A percentile compares a stretch with the other conserved stretches of the same genome.
Evolutionary conservation across 2,329 filamentous ascomycete genomes (phyloP).

Genomic region (Fusarium virguliforme): DNA sequence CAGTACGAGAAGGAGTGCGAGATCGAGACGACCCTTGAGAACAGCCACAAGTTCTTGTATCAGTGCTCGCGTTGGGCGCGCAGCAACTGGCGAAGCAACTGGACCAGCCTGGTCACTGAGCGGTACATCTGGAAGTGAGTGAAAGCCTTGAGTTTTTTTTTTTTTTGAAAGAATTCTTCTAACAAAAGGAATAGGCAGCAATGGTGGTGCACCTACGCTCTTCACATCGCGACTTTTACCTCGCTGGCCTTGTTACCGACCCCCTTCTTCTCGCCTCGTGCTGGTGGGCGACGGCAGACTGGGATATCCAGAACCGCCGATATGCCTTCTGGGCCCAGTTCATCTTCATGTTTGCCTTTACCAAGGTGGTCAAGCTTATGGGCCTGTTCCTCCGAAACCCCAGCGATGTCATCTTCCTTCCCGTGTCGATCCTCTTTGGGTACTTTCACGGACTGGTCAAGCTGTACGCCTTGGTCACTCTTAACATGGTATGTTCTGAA

Average conservation of each 20-base stretch:
- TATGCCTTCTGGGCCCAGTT: constrained; percentile 75
- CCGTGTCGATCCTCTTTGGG: constrained; percentile 90
- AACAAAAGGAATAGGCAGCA: constrained; percentile 76
- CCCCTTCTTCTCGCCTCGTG: constrained; percentile 79
- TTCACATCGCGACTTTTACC: constrained; percentile 93
- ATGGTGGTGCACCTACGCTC: constrained; percentile 92
- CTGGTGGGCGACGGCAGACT: constrained; percentile 77
- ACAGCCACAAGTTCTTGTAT: constrained; percentile 89
- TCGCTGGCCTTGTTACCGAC: constrained; percentile 86
- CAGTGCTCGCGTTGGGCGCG: constrained; percentile 96
- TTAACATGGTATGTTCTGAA: constrained; percentile 79
- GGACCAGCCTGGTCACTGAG: constrained; percentile 89
- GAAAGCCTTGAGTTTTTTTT: constrained; percentile 5
- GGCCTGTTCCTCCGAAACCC: constrained; percentile 90
- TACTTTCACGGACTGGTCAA: constrained; percentile 96
- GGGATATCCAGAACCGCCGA: constrained; percentile 68
- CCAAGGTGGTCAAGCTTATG: constrained; percentile 91
- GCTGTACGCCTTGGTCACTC: constrained; percentile 86
- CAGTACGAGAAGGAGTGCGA: constrained; percentile 94
- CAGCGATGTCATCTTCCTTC: constrained; percentile 83
- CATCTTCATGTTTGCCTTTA: constrained; percentile 84
- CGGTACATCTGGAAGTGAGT: constrained; percentile 90
- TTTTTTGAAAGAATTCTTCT: constrained; percentile 22
- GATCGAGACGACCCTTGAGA: constrained; percentile 93
- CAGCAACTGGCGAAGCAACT: constrained; percentile 98